A percentile compares a stretch with the other conserved stretches of the same genome.
phyloP scores from a whole-genome alignment of 2,329 filamentous ascomycete genomes.

The Plenodomus tracheiphilus region DNA sequence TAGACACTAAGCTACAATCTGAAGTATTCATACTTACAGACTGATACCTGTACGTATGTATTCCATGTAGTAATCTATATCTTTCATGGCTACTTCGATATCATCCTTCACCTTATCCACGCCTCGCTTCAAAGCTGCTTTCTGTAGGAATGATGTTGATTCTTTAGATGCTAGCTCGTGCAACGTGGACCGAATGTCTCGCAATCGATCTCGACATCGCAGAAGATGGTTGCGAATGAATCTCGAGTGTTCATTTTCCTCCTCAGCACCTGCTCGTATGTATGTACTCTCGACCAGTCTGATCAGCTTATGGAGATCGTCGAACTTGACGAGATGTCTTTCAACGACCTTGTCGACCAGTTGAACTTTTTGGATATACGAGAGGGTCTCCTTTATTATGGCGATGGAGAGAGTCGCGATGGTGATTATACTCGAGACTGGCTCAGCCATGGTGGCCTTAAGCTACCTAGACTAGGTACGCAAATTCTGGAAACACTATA shows the following conservation, averaged over 20 bases:
- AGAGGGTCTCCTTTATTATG: conserved; percentile 11
- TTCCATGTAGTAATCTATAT: conserved; percentile 12
- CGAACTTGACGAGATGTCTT: conserved; percentile 5
- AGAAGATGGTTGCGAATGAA: conserved; percentile 9
- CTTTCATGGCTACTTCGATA: conserved; percentile 12
- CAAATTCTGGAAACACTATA: neutral
- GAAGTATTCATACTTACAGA: conserved; percentile 1
- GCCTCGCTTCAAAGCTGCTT: conserved; percentile 7
- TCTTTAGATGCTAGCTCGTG: conserved; percentile 7
- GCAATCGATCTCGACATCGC: conserved; percentile 5
- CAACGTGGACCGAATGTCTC: conserved; percentile 8
- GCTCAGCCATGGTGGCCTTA: conserved; percentile 18
- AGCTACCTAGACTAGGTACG: neutral
- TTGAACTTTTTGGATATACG: conserved; percentile 16
- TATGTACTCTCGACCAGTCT: conserved; percentile 11
- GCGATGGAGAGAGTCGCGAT: conserved; percentile 11
- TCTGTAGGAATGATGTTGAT: conserved; percentile 12
- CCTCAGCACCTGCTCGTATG: neutral
- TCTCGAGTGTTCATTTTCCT: conserved; percentile 1
- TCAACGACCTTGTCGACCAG: conserved; percentile 5
- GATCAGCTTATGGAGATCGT: conserved; percentile 9
- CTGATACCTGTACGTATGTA: conserved; percentile 6
- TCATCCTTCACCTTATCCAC: conserved; percentile 11
- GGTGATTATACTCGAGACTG: conserved; percentile 14
- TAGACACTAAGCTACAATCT: neutral